Base-by-base conservation (phyloP, 2,329 filamentous ascomycete species). In the Madurella mycetomatis region DNA sequence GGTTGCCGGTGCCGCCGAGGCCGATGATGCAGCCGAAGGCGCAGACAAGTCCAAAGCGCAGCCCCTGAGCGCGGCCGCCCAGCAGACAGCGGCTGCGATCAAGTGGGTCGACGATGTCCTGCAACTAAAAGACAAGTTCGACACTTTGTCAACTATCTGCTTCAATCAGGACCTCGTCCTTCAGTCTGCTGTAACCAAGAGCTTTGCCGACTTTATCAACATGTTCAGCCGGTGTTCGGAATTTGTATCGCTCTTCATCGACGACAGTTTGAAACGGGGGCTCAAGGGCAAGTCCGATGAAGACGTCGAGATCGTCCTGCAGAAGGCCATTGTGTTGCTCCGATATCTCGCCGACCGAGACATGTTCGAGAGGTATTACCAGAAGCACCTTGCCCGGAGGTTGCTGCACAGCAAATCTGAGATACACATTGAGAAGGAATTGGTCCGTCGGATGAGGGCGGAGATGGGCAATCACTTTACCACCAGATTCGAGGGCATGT, bases 361-460 rank as follows among this genome's bases (percentile, higher is more conserved):
- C 68, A 79, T 95, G 62, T 96, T 99, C 65, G 92, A 99, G 73
- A 84, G 88, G 4, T 99, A 99, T 71, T 97, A 99, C 76, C 96
- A 97, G 76, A 95, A 95, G 69, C 94, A 99, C 72, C 80, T 99
- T 19, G 92, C 90, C 43, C 87, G 90, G 56, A 85, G 94, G 49
- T 75, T 99, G 41, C 77, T 99, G 16, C 89, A 94, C 73, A 89
- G 87, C 67, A 95, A 94, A 65, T 92, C 90, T 0, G 86, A 95
- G 62, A 95, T 89, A 67, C 86, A 90, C 65, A 90, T 91, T 1
- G 94, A 99, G 72, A 92, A 92, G 69, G 87, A 94, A 65, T 95
- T 99, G 83, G 94, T 99, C 49, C 87, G 86, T 0, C 88, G 92
- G 60, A 96, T 99, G 91, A 97, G 96, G 79, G 84, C 94, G 66